Base-by-base conservation (phyloP, 768 basidiomycete species). In the Butyriboletus loyo region DNA sequence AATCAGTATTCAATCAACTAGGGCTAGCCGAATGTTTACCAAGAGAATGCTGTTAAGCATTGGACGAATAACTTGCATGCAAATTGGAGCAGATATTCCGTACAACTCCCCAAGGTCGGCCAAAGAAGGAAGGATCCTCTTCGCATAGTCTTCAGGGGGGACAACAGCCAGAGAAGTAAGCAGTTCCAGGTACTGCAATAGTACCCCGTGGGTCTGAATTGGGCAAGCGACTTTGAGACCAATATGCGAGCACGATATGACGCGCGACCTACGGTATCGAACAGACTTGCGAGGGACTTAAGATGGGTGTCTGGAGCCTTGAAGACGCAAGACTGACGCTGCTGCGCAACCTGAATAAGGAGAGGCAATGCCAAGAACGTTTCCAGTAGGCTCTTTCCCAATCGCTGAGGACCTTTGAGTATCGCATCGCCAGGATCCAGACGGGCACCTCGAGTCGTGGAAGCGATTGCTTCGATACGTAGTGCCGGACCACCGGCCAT, bases 1-100 rank as follows among this genome's bases (percentile, higher is more conserved):
- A 8, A 17, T 66, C 37, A 55, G 56, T 46, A 42, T 49, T 48
- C 30, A 45, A 22, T 31, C 21, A 27, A 58, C 11, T 28, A 56
- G 7, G 36, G 32, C 11, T 7, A 2, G 28, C 31, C 5, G 13
- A 38, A 41, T 1, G 72, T 79, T 51, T 65, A 87, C 87, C 61
- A 89, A 70, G 41, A 90, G 72, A 27, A 77, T 72, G 9, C 73
- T 73, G 56, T 89, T 83, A 39, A 90, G 74, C 49, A 88, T 85
- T 14, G 96, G 94, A 15, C 97, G 83, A 35, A 92, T 80, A 52
- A 98, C 87, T 65, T 95, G 92, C 90, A 98, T 97, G 48, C 93
- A 92, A 50, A 97, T 86, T 13, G 89, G 82, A 34, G 89, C 83
- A 53, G 85, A 83, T 40, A 99, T 83, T 7, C 87, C 89, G 69